Evolutionary conservation across 1,284 basidiomycete genomes (phyloP).

Genomic region (Coniferiporia weirii): DNA sequence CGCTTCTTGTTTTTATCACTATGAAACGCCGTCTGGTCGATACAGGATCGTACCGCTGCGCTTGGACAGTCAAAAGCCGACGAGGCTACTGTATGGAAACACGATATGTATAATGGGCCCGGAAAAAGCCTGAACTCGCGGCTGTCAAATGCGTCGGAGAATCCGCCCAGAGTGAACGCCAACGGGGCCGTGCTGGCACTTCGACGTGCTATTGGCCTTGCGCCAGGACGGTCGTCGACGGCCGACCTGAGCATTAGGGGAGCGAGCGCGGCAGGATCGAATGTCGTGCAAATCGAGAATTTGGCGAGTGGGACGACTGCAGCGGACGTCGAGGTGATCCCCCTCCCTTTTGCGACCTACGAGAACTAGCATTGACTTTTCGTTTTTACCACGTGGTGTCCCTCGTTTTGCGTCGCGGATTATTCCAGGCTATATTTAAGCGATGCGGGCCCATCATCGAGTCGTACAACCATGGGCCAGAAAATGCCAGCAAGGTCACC

Average conservation of each 20-base stretch:
- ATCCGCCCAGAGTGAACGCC: constrained; percentile 39
- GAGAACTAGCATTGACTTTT: background rate
- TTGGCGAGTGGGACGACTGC: constrained; percentile 74
- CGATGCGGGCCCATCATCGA: constrained; percentile 65
- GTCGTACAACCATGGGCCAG: constrained; percentile 39
- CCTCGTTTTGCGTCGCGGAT: background rate
- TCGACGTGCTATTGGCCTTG: constrained; percentile 28
- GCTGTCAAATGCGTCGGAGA: constrained; percentile 39
- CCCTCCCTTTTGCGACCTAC: background rate
- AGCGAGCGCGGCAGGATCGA: constrained; percentile 50
- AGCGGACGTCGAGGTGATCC: constrained; percentile 71
- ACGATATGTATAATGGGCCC: constrained; percentile 63
- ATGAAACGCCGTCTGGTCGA: constrained; percentile 12
- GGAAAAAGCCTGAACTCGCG: constrained; percentile 60
- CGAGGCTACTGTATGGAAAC: constrained; percentile 61
- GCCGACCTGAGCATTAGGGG: constrained; percentile 65
- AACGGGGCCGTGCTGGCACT: constrained; percentile 46
- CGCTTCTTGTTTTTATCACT: constrained; percentile 16
- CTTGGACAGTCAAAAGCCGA: constrained; percentile 58
- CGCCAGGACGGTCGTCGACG: constrained; percentile 12
- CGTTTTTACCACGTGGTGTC: background rate
- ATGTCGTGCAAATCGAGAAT: constrained; percentile 73
- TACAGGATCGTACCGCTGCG: constrained; percentile 30
- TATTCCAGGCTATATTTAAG: constrained; percentile 70
- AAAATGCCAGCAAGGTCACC: constrained; percentile 42